Conservation (phyloP, 2,329 filamentous ascomycete species). For the Fusarium clavum region DNA sequence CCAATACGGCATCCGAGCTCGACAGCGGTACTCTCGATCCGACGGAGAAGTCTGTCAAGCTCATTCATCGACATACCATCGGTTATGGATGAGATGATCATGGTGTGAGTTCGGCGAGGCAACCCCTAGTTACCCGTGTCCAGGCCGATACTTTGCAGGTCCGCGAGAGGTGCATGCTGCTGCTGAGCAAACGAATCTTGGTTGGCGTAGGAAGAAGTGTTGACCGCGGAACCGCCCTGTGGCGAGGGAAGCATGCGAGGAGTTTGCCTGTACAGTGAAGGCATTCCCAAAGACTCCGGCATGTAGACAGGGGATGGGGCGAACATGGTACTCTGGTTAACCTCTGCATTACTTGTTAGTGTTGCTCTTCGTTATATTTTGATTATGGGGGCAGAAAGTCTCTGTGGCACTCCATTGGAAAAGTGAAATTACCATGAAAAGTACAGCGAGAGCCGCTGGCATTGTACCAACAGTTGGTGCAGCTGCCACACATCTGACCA, state of each 20-base stretch:
- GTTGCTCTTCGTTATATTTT: background rate
- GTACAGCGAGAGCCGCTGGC: constrained; percentile 69
- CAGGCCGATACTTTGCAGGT: constrained; percentile 17
- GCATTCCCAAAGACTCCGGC: constrained; percentile 10
- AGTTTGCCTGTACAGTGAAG: constrained; percentile 1
- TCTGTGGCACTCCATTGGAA: background rate
- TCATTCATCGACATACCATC: constrained; percentile 59
- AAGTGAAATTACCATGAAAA: constrained; percentile 64
- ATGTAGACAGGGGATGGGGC: constrained; percentile 9
- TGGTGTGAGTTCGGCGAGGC: constrained; percentile 33
- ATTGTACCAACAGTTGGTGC: constrained; percentile 73
- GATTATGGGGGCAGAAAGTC: background rate
- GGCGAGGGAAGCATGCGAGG: background rate
- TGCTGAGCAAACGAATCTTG: constrained; percentile 16
- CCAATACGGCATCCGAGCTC: constrained; percentile 65
- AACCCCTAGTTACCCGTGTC: constrained; percentile 55
- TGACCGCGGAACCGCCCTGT: background rate
- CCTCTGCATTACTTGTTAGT: constrained; percentile 33
- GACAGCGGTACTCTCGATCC: constrained; percentile 65
- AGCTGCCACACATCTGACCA: constrained; percentile 71
- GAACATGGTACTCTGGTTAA: constrained; percentile 36
- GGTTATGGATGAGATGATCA: constrained; percentile 56
- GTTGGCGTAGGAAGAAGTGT: background rate
- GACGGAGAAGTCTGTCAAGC: constrained; percentile 60
- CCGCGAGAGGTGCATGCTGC: constrained; percentile 42